Conservation (phyloP, 2,329 filamentous ascomycete species). For the Macrophomina pseudophaseolina region DNA sequence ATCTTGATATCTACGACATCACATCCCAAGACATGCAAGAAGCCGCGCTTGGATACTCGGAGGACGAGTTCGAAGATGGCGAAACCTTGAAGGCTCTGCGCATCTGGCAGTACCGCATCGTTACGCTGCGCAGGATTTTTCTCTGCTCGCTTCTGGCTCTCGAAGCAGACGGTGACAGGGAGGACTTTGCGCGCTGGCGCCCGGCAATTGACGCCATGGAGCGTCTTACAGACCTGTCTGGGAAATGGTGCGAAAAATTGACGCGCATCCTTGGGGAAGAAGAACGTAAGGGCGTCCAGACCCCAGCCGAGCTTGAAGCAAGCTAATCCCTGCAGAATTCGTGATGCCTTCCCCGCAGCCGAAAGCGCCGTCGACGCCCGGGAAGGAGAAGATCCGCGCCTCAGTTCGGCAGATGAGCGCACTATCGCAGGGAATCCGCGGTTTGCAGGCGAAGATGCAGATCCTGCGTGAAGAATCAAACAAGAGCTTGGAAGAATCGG, state of each 20-base stretch:
- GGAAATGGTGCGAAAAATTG: slow-evolving; percentile 67
- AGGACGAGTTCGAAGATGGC: slow-evolving; percentile 73
- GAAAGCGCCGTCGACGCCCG: slow-evolving; percentile 68
- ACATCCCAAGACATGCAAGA: slow-evolving; percentile 54
- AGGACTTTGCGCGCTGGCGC: slow-evolving; percentile 79
- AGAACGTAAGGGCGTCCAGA: slow-evolving; percentile 57
- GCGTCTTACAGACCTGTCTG: slow-evolving; percentile 66
- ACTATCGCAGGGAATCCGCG: slow-evolving; percentile 86
- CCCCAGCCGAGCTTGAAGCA: slow-evolving; percentile 6
- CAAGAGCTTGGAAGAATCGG: slow-evolving; percentile 73
- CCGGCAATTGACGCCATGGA: slow-evolving; percentile 77
- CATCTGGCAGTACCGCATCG: slow-evolving; percentile 68
- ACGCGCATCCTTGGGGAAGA: slow-evolving; percentile 76
- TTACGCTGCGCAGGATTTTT: slow-evolving; percentile 80
- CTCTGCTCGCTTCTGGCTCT: slow-evolving; percentile 88
- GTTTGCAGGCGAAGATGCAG: slow-evolving; percentile 92
- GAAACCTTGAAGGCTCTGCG: slow-evolving; percentile 81
- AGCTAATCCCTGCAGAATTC: slow-evolving; percentile 40
- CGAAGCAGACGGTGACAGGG: slow-evolving; percentile 77
- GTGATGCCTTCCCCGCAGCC: slow-evolving; percentile 57
- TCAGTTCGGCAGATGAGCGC: slow-evolving; percentile 88
- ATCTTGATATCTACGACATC: slow-evolving; percentile 73
- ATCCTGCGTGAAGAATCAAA: slow-evolving; percentile 89
- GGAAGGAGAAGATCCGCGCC: slow-evolving; percentile 81
- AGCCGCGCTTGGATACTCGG: slow-evolving; percentile 59